phyloP scores from a whole-genome alignment of 2,329 filamentous ascomycete genomes.

The Diaporthe humulicola region DNA sequence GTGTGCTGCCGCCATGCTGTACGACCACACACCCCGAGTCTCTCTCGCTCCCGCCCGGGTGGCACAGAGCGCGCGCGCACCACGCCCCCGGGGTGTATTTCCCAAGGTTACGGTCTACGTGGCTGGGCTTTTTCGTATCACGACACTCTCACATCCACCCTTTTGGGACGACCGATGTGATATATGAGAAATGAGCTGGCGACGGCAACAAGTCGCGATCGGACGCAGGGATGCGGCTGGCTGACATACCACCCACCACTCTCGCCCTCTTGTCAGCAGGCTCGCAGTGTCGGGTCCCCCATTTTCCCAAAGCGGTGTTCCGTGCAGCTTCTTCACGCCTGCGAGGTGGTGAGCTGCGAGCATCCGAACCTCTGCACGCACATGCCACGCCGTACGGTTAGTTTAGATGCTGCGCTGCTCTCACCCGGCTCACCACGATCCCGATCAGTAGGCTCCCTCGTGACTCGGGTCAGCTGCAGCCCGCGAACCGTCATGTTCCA shows the following conservation, averaged over 20 bases:
- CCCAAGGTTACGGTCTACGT: constrained; percentile 14
- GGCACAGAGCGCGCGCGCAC: background rate
- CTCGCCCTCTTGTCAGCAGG: constrained; percentile 6
- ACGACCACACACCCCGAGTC: background rate
- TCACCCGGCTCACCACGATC: background rate
- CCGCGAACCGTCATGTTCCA: constrained; percentile 4
- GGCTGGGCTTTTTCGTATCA: background rate
- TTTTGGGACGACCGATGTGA: constrained; percentile 9
- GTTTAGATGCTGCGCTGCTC: background rate
- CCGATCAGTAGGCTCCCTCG: background rate
- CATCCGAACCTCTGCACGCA: background rate
- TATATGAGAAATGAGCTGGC: constrained; percentile 24
- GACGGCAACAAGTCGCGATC: constrained; percentile 28
- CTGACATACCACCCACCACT: constrained; percentile 1
- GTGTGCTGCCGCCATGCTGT: constrained; percentile 9
- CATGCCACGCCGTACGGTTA: background rate
- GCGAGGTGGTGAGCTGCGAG: background rate
- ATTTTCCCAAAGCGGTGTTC: constrained; percentile 19
- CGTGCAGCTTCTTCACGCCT: background rate
- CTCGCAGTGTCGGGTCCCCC: background rate
- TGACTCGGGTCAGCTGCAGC: constrained; percentile 28
- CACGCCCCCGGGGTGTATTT: background rate
- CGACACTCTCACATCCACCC: background rate
- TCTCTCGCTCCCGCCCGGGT: constrained; percentile 6
- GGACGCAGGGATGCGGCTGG: constrained; percentile 8